A percentile compares a stretch with the other conserved stretches of the same genome.
Conservation (phyloP, 2,329 filamentous ascomycete species). For the Colletotrichum sp. region DNA sequence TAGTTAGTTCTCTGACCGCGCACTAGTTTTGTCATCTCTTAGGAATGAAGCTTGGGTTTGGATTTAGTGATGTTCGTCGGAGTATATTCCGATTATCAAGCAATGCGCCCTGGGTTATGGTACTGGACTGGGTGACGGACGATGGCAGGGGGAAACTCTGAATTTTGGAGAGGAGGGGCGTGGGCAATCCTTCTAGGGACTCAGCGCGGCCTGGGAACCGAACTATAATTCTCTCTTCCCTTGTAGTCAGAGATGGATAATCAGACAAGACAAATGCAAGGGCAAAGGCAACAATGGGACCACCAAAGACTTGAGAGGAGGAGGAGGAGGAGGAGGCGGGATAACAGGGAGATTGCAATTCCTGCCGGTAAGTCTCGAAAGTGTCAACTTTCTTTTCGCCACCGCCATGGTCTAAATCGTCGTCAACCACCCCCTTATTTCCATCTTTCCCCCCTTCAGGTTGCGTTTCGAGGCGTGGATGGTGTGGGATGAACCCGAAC, state of each 20-base stretch:
- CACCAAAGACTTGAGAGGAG: background rate
- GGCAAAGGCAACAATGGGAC: background rate
- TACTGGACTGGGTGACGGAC: background rate
- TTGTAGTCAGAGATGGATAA: background rate
- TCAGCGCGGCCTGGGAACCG: background rate
- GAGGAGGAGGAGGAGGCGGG: background rate
- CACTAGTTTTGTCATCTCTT: background rate
- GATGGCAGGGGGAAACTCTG: background rate
- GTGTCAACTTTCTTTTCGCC: background rate
- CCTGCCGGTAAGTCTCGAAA: background rate
- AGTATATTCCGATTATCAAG: background rate
- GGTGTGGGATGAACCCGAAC: constrained; percentile 19
- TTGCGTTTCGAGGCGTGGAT: background rate
- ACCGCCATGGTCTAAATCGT: background rate
- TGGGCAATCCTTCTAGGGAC: background rate
- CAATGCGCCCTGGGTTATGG: background rate
- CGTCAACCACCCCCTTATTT: background rate
- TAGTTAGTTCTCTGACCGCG: background rate
- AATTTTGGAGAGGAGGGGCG: background rate
- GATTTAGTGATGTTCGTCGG: background rate
- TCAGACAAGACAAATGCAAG: background rate
- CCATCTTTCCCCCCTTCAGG: background rate
- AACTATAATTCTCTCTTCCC: background rate
- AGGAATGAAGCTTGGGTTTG: background rate
- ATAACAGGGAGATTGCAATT: background rate